Evolutionary conservation across 352 stramenopile genomes (phyloP).

Genomic region (Phytopythium oedochilum): DNA sequence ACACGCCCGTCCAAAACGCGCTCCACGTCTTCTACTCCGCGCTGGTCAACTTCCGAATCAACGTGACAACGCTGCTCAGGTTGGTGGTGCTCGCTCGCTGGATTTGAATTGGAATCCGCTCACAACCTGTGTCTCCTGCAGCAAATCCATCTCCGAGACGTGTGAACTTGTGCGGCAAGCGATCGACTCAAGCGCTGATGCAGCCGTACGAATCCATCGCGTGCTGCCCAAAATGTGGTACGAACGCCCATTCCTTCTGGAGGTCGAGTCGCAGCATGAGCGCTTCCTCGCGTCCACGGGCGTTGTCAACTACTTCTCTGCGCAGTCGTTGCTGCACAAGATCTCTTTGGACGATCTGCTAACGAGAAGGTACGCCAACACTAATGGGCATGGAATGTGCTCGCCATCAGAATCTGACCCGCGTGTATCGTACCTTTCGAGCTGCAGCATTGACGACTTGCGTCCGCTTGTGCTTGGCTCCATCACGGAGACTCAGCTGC

Average conservation of each 20-base stretch:
- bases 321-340: slow-evolving; percentile 66
- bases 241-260: slow-evolving; percentile 60
- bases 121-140: not conserved
- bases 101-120: not conserved
- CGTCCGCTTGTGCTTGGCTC: slow-evolving; percentile 27
- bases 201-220: slow-evolving; percentile 29
- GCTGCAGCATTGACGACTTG: slow-evolving; percentile 32
- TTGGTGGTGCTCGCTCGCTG: no score
- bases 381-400: not conserved
- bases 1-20: slow-evolving; percentile 7
- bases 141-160: slow-evolving; percentile 32
- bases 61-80: slow-evolving; percentile 47
- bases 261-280: slow-evolving; percentile 75
- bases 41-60: slow-evolving; percentile 50
- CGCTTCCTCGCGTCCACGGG: slow-evolving; percentile 64
- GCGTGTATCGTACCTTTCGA: not conserved
- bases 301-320: slow-evolving; percentile 54
- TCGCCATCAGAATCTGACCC: slow-evolving; percentile 9
- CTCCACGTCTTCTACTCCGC: slow-evolving; percentile 45
- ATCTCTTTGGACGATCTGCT: slow-evolving; percentile 56
- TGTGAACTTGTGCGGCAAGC: slow-evolving; percentile 38
- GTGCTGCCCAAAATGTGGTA: slow-evolving; percentile 70
- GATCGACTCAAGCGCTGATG: slow-evolving; percentile 48
- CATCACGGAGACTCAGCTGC: slow-evolving; percentile 32
- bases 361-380: slow-evolving; percentile 13